Evolutionary conservation across 345 rosid species (phyloP), one percentile per base, ranked within the genome.

Genomic region (Moringa oleifera): DNA sequence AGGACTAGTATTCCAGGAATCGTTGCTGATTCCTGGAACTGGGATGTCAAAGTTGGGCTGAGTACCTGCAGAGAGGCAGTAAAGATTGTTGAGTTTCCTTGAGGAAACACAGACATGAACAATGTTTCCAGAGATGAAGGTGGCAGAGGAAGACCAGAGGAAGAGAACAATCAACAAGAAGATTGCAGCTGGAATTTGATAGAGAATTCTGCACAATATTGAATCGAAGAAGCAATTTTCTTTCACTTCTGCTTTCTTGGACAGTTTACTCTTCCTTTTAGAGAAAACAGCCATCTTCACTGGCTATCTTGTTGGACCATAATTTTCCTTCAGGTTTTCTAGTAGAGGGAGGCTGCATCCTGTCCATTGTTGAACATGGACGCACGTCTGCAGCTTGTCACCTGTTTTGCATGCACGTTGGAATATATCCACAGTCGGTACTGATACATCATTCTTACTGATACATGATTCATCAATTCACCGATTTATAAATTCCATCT

Each of bases 31-130:
- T 0, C 5, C 28, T 0, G 82, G 80, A 68, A 75, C 21, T 1
- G 77, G 81, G 71, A 79, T 66, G 24, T 61, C 84, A 53, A 80
- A 66, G 37, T 64, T 78, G 1, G 89, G 86, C 20, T 79, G 88
- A 6, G 90, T 58, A 25, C 96, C 95, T 0, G 96, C 96, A 0
- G 98, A 87, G 71, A 92, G 82, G 70, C 98, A 89, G 63, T 80
- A 91, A 52, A 76, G 88, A 59, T 84, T 80, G 73, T 61, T 83
- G 77, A 92, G 93, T 73, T 87, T 87, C 28, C 95, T 80, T 0
- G 93, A 89, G 15, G 95, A 89, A 47, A 89, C 67, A 52, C 95
- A 89, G 19, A 89, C 74, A 6, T 83, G 95, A 61, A 85, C 79
- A 17, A 83, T 76, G 23, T 85, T 79, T 45, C 85, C 78, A 8